phyloP scores from a whole-genome alignment of 2,329 filamentous ascomycete genomes.

The Knoxdaviesia capensis region DNA sequence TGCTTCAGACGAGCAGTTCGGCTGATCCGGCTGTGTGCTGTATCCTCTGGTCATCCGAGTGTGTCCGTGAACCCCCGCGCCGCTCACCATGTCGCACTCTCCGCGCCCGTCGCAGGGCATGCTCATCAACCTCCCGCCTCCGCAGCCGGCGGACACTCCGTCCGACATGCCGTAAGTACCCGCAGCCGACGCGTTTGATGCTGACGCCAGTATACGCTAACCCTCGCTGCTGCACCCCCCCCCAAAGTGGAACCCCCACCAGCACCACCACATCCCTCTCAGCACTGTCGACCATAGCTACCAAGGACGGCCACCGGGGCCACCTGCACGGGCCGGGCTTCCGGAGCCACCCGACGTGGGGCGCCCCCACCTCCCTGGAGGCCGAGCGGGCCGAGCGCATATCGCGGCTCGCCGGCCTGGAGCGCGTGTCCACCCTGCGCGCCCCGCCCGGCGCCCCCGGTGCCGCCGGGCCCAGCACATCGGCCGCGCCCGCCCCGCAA shows the following conservation, averaged over 20 bases:
- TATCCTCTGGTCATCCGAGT: no score
- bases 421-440: slow-evolving; percentile 63
- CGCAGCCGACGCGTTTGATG: background rate
- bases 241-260: slow-evolving; percentile 65
- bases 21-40: no score
- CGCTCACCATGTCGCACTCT: slow-evolving; percentile 2
- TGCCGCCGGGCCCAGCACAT: slow-evolving; percentile 14
- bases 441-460: slow-evolving; percentile 15
- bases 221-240: background rate
- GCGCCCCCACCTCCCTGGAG: slow-evolving; percentile 60
- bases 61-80: no score
- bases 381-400: slow-evolving; percentile 90
- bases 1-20: no score
- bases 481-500: slow-evolving; percentile 5
- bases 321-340: slow-evolving; percentile 39
- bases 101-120: background rate
- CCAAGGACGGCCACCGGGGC: slow-evolving; percentile 89
- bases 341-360: slow-evolving; percentile 34
- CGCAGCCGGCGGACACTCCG: slow-evolving; percentile 54
- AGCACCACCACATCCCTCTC: slow-evolving; percentile 84
- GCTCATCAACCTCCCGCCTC: slow-evolving; percentile 1
- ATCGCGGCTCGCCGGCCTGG: slow-evolving; percentile 79
- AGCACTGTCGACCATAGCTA: slow-evolving; percentile 77
- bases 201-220: background rate
- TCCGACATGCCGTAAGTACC: slow-evolving; percentile 68